Conservation (phyloP, 805 yeast species). For the Cyberlindnera meyerae region DNA sequence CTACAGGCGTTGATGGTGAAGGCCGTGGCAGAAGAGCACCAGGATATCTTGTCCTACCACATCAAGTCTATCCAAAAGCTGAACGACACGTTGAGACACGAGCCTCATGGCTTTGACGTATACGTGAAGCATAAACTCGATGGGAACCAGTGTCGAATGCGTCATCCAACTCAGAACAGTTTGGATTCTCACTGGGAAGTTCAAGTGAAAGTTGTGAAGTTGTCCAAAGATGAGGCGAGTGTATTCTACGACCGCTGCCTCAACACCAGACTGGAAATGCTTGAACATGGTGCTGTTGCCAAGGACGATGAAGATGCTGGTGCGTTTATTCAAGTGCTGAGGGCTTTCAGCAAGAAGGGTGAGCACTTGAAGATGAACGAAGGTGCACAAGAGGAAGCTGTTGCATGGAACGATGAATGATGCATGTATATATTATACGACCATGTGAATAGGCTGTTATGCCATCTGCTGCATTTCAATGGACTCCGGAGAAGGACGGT, state of each 20-base stretch:
- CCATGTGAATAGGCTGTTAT: not conserved
- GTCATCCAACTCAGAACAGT: conserved; percentile 22
- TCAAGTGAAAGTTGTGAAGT: conserved; percentile 24
- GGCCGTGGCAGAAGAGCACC: conserved; percentile 8
- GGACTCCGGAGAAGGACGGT: conserved; percentile 13
- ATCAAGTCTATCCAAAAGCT: conserved; percentile 18
- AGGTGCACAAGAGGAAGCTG: not conserved
- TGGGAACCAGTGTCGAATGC: conserved; percentile 22
- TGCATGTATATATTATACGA: not conserved
- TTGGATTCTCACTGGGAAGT: conserved; percentile 32
- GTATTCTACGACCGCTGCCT: conserved; percentile 21
- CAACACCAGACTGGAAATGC: conserved; percentile 23
- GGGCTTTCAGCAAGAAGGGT: conserved; percentile 30
- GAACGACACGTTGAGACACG: conserved; percentile 19
- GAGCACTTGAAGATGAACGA: not conserved
- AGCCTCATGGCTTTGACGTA: conserved; percentile 36
- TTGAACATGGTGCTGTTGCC: conserved; percentile 21
- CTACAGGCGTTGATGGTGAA: conserved; percentile 8
- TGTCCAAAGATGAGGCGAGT: conserved; percentile 18
- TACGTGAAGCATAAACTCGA: conserved; percentile 33
- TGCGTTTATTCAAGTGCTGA: conserved; percentile 21
- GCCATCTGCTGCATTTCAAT: conserved; percentile 13
- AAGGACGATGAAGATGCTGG: conserved; percentile 18
- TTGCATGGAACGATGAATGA: conserved; percentile 24
- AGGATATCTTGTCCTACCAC: conserved; percentile 14